A percentile compares a stretch with the other conserved stretches of the same genome.
Evolutionary conservation across 805 yeast species (phyloP).

Genomic region (Cyberlindnera maritima): DNA sequence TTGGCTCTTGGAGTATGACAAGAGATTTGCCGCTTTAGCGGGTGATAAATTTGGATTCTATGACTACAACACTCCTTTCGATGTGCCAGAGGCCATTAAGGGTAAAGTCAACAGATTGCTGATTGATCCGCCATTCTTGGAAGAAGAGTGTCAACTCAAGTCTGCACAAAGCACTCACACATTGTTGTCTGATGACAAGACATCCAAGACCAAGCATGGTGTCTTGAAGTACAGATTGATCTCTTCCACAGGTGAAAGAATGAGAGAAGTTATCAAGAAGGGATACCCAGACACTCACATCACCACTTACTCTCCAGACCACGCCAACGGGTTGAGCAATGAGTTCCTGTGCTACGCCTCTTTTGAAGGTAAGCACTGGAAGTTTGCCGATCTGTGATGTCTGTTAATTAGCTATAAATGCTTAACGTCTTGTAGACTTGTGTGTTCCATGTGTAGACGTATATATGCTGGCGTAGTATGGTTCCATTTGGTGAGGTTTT

Average conservation of each 20-base stretch:
- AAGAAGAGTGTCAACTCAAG: slow-evolving; percentile 76
- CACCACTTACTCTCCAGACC: slow-evolving; percentile 75
- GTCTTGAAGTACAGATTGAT: slow-evolving; percentile 47
- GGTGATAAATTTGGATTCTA: slow-evolving; percentile 70
- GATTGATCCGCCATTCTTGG: slow-evolving; percentile 87
- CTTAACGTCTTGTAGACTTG: too few relatives aligned
- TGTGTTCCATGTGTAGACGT: too few relatives aligned
- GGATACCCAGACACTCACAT: slow-evolving; percentile 62
- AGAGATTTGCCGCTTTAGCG: slow-evolving; percentile 69
- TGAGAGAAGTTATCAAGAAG: slow-evolving; percentile 58
- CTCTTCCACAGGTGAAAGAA: slow-evolving; percentile 89
- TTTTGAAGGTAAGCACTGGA: slow-evolving; percentile 70
- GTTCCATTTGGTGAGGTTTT: too few relatives aligned
- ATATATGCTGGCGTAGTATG: too few relatives aligned
- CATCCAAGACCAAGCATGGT: slow-evolving; percentile 38
- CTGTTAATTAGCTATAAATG: not conserved
- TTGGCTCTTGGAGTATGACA: slow-evolving; percentile 76
- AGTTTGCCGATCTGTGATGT: slow-evolving; percentile 28
- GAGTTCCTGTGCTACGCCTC: slow-evolving; percentile 86
- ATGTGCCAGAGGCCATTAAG: slow-evolving; percentile 52
- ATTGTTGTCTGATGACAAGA: slow-evolving; percentile 43
- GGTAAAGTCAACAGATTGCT: slow-evolving; percentile 68
- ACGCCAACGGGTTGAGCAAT: slow-evolving; percentile 80
- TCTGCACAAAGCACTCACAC: slow-evolving; percentile 60
- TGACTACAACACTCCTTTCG: slow-evolving; percentile 70